Conservation (phyloP, 768 basidiomycete species). For the Gautieria morchelliformis region DNA sequence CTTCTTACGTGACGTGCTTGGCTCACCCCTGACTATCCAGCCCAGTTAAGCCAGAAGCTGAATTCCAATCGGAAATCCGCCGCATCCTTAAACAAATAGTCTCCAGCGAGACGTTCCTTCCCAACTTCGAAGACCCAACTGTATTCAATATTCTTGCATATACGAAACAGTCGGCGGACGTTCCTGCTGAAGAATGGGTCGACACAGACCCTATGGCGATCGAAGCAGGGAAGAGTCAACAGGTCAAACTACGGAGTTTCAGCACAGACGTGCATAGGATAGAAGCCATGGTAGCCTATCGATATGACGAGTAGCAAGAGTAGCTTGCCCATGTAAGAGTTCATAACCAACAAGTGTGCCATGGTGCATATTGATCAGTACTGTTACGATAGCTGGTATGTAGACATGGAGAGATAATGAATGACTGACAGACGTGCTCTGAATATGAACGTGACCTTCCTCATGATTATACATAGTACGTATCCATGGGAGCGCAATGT, state of each 20-base stretch:
- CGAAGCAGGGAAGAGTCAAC: slow-evolving; percentile 86
- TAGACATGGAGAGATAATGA: not conserved
- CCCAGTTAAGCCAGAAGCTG: slow-evolving; percentile 63
- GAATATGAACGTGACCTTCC: not conserved
- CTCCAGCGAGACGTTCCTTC: slow-evolving; percentile 91
- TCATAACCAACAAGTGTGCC: not conserved
- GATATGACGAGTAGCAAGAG: slow-evolving; percentile 65
- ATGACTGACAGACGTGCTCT: not conserved
- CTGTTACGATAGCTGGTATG: not conserved
- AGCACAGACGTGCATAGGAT: slow-evolving; percentile 97
- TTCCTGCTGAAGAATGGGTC: slow-evolving; percentile 91
- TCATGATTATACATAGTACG: not conserved
- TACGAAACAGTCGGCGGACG: slow-evolving; percentile 83
- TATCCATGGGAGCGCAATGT: not conserved
- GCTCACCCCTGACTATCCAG: slow-evolving; percentile 22
- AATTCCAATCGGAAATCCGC: slow-evolving; percentile 95
- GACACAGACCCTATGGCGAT: slow-evolving; percentile 91
- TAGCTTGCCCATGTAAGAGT: not conserved
- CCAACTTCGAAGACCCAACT: slow-evolving; percentile 87
- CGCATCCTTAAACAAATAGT: slow-evolving; percentile 98
- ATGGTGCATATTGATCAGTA: not conserved
- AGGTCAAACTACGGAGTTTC: slow-evolving; percentile 91
- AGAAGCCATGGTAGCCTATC: slow-evolving; percentile 96
- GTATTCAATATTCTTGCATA: slow-evolving; percentile 98
- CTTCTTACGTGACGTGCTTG: slow-evolving; percentile 8